A percentile compares a stretch with the other conserved stretches of the same genome.
Evolutionary conservation across 106 monocot species (phyloP).

Genomic region (Narthecium ossifragum): DNA sequence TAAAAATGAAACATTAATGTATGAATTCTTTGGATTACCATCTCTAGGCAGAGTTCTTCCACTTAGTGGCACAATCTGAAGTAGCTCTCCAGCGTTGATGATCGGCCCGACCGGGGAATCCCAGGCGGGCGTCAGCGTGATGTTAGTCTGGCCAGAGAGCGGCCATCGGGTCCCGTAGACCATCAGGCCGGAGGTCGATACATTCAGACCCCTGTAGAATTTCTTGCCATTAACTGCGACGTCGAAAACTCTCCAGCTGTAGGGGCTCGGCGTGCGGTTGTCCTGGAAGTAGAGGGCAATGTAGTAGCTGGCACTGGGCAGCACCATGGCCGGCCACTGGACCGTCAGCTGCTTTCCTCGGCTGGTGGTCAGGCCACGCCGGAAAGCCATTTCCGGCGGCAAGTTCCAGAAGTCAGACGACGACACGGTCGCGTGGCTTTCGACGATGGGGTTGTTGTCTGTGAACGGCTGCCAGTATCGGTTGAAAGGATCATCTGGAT

Average conservation of each 20-base stretch:
- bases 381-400: conserved; percentile 48
- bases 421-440: conserved; percentile 44
- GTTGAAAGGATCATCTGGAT: conserved; percentile 92
- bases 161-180: conserved; percentile 63
- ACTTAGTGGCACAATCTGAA: conserved; percentile 38
- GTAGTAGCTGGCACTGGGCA: conserved; percentile 72
- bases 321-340: conserved; percentile 54
- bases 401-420: conserved; percentile 78
- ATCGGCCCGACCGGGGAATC: conserved; percentile 76
- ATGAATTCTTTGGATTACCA: conserved; percentile 15
- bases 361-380: conserved; percentile 55
- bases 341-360: conserved; percentile 47
- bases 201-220: conserved; percentile 61
- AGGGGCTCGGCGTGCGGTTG: conserved; percentile 63
- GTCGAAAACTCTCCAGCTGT: conserved; percentile 86
- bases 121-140: conserved; percentile 43
- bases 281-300: conserved; percentile 90
- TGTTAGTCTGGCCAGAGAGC: conserved; percentile 53
- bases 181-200: conserved; percentile 60
- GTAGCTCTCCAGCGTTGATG: conserved; percentile 69
- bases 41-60: conserved; percentile 49
- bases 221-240: conserved; percentile 46
- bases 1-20: too few relatives aligned
- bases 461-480: conserved; percentile 74
- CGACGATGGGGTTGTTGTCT: conserved; percentile 40